These are phyloP conservation scores for Candida sanyaensis DNA, from an alignment of 1,139 yeast species.

Conservation along the genomic window DNA sequence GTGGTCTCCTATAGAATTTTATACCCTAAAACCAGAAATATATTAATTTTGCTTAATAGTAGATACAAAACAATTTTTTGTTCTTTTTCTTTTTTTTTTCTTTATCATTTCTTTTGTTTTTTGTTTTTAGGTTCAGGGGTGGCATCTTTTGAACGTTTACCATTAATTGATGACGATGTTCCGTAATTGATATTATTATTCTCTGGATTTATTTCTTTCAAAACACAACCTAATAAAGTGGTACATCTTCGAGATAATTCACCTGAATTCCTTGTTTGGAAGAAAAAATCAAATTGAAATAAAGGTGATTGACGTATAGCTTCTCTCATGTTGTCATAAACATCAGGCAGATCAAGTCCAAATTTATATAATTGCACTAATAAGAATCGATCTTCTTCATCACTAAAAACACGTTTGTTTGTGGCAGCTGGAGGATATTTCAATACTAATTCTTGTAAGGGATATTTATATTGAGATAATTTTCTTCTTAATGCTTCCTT, in stretches of 20 bases:
- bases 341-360: conserved; percentile 66
- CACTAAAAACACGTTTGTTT: conserved; percentile 61
- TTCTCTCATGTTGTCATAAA: conserved; percentile 63
- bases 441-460: conserved; percentile 63
- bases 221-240: conserved; percentile 63
- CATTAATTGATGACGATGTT: conserved; percentile 10
- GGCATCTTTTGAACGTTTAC: conserved; percentile 19
- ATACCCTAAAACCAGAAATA: too few species aligned
- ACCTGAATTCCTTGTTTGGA: conserved; percentile 64
- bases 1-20: not conserved
- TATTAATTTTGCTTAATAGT: too few species aligned
- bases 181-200: not conserved
- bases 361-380: conserved; percentile 63
- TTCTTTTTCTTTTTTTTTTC: conserved; percentile 15
- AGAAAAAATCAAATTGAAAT: conserved; percentile 70
- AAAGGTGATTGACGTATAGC: conserved; percentile 61
- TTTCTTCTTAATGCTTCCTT: conserved; percentile 69
- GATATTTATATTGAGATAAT: conserved; percentile 58
- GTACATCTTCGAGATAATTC: conserved; percentile 71
- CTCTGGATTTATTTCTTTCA: conserved; percentile 51
- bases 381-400: conserved; percentile 73
- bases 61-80: not conserved
- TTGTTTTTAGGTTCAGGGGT: conserved; percentile 15
- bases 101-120: conserved; percentile 13
- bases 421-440: conserved; percentile 62